phyloP scores from a whole-genome alignment of 129 eudicot species.

The Heracleum sosnowskyi region DNA sequence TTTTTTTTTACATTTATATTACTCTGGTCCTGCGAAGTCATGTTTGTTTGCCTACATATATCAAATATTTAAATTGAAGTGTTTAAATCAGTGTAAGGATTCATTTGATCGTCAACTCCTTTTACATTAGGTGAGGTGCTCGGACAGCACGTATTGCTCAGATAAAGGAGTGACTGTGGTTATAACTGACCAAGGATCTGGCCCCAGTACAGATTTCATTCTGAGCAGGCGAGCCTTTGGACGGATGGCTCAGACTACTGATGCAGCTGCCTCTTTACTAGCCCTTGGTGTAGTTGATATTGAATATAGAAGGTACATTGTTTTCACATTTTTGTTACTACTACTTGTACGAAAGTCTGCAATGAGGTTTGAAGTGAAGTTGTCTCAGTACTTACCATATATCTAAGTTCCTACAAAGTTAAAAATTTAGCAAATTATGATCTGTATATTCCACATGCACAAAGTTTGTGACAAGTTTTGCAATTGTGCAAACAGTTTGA shows the following conservation, averaged over 20 bases:
- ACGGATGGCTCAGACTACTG: conserved; percentile 66
- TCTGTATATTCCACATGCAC: not conserved
- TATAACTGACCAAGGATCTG: conserved; percentile 75
- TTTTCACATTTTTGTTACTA: not conserved
- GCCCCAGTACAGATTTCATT: conserved; percentile 64
- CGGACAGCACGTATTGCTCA: conserved; percentile 51
- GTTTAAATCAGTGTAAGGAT: not conserved
- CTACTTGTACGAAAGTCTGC: not conserved
- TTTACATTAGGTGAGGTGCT: conserved; percentile 58
- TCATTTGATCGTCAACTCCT: not conserved
- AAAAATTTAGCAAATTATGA: not conserved
- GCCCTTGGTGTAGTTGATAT: conserved; percentile 64
- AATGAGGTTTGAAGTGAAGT: not conserved
- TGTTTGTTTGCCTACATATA: too few relatives aligned
- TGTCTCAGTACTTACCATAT: not conserved
- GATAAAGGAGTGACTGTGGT: conserved; percentile 68
- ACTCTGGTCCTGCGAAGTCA: not conserved
- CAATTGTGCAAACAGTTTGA: not conserved
- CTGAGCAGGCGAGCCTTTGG: conserved; percentile 68
- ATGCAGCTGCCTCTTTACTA: conserved; percentile 56
- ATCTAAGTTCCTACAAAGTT: not conserved
- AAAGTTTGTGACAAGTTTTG: not conserved
- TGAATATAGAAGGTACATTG: conserved; percentile 62
- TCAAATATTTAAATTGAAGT: not conserved
- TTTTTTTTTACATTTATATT: not conserved